Base-by-base conservation (phyloP, 305 asterid species). In the Solanum aculeatissimum region DNA sequence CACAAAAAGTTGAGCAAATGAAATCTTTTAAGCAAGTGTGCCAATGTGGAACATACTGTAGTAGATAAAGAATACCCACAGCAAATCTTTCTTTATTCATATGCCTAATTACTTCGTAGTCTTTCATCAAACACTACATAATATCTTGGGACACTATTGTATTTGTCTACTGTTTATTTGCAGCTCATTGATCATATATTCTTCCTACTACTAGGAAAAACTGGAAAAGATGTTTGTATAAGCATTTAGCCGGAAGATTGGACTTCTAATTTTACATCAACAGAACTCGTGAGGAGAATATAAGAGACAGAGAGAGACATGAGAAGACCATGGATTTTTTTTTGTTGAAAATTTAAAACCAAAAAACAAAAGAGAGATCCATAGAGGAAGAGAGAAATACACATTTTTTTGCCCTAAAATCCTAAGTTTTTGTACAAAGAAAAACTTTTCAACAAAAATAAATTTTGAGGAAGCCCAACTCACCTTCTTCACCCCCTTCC, bases 391-490 rank as follows among this genome's bases (percentile, higher is more conserved):
- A 87, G 74, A 80, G 58, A 47, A 40, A 27, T 18, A 6, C 65
- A 25, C 63, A 25, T 29, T 72, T 86, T 86, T 87, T 77, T 51
- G 27, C 83, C 57, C 85, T 86, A 85, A 90, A 85, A 88, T 81
- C 85, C 89, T 87, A 87, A 87, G 72, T 84, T 88, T 92, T 90
- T 93, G 90, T 91, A 91, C 98, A 91, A 86, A 87, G 83, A 82
- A 78, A 74, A 65, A 57, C 62, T 75, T 29, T 55, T 74, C 84
- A 83, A 81, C 87, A 87, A 77, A 74, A 70, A 51, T 25, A 55
- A 55, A 32, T 75, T 47, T 11, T 14, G 27, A 51, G 57, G 35
- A 72, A 49, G 15, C 55, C 68, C 38, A 70, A 85, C 90, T 87
- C 82, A 90, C 91, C 88, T 86, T 90, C 88, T 66, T 13, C 78